These are phyloP conservation scores for Sinapis alba DNA, from an alignment of 441 rosid species.

Conservation along the genomic window DNA sequence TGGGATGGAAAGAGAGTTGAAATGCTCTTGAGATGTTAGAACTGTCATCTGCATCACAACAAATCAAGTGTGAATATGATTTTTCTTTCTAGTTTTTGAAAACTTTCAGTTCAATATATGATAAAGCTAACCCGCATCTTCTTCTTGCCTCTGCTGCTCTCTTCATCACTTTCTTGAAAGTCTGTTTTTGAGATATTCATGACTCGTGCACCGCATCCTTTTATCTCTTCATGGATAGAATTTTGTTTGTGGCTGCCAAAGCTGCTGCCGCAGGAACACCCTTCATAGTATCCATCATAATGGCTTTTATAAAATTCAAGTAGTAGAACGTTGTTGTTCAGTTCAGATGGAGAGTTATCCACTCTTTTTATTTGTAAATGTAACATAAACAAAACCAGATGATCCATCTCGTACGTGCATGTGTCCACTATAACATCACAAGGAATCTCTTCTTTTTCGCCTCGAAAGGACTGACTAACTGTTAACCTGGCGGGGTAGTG, in stretches of 20 bases:
- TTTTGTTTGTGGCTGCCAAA: background rate
- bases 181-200: background rate
- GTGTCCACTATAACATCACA: background rate
- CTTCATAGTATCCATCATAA: background rate
- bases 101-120: background rate
- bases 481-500: background rate
- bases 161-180: background rate
- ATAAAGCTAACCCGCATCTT: background rate
- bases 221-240: background rate
- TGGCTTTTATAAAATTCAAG: background rate
- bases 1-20: background rate
- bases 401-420: background rate
- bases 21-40: background rate
- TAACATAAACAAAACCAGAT: background rate
- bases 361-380: background rate
- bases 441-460: background rate
- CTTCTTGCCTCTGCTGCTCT: background rate
- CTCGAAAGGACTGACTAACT: background rate
- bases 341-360: background rate
- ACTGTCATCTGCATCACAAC: constrained; percentile 5
- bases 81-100: background rate
- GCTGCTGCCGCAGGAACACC: background rate
- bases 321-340: background rate
- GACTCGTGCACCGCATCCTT: constrained; percentile 2
- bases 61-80: background rate